phyloP scores from a whole-genome alignment of 2,329 filamentous ascomycete genomes.

The Chaetomium strumarium region DNA sequence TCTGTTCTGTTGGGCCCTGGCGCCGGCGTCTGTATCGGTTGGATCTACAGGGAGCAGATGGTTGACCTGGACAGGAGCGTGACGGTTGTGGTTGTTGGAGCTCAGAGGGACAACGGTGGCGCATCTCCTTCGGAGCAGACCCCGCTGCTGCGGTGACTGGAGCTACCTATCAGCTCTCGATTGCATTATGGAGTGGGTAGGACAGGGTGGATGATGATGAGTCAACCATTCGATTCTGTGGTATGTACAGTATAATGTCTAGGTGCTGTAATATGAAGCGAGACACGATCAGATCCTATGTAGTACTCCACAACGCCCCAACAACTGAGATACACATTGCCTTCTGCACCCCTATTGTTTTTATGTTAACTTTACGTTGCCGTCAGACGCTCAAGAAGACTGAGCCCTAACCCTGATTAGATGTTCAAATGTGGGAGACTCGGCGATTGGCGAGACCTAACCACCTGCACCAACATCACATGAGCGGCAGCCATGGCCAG shows the following conservation, averaged over 20 bases:
- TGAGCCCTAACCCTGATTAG: too few species aligned
- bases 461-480: not conserved
- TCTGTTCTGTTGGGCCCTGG: slow-evolving; percentile 33
- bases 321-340: not conserved
- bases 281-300: slow-evolving; percentile 4
- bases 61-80: slow-evolving; percentile 21
- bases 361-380: too few species aligned
- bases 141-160: slow-evolving; percentile 25
- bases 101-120: slow-evolving; percentile 12
- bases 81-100: slow-evolving; percentile 25
- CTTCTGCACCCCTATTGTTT: not conserved
- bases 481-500: not conserved
- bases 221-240: not conserved
- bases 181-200: not conserved
- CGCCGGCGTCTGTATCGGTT: slow-evolving; percentile 32
- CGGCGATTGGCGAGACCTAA: not conserved
- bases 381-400: too few species aligned
- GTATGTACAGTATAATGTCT: slow-evolving; percentile 10
- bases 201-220: not conserved
- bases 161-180: too few species aligned
- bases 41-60: slow-evolving; percentile 28
- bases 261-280: slow-evolving; percentile 6
- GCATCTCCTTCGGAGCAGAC: slow-evolving; percentile 25
- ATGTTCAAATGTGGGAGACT: not conserved
- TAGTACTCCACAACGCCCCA: not conserved